phyloP scores from a whole-genome alignment of 2,329 filamentous ascomycete species.

The Colletotrichum graminicola region DNA sequence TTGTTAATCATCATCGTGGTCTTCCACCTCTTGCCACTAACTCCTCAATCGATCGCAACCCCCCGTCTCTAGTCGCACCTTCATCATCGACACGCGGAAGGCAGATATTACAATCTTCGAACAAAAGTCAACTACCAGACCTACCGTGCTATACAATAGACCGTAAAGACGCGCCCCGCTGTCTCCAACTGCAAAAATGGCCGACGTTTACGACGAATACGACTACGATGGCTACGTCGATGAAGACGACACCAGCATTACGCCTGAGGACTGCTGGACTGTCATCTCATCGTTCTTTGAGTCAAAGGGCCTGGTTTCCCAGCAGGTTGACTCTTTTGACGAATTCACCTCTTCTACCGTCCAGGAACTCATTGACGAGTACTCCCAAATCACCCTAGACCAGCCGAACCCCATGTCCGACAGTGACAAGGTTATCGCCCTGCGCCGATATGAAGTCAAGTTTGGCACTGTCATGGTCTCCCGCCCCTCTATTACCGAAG shows the following conservation, averaged over 20 bases:
- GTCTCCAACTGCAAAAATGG: conserved; percentile 56
- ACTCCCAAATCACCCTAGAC: conserved; percentile 91
- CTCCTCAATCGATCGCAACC: conserved; percentile 31
- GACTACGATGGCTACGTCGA: conserved; percentile 76
- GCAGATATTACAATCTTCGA: background rate
- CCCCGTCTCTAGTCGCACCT: background rate
- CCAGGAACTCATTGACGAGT: conserved; percentile 93
- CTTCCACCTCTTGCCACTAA: conserved; percentile 24
- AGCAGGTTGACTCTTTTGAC: conserved; percentile 98
- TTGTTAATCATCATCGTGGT: conserved; percentile 35
- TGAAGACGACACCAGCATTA: conserved; percentile 79
- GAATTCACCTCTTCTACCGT: conserved; percentile 96
- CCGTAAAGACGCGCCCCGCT: background rate
- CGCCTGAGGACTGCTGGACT: conserved; percentile 97
- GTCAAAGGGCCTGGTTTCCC: conserved; percentile 92
- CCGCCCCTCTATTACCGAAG: conserved; percentile 91
- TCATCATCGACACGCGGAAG: background rate
- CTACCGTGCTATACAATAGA: background rate
- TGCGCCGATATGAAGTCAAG: conserved; percentile 94
- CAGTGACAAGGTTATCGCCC: conserved; percentile 82
- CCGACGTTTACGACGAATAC: conserved; percentile 68
- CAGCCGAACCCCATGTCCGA: conserved; percentile 85
- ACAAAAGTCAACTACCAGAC: background rate
- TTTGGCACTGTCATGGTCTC: conserved; percentile 92
- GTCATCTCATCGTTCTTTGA: conserved; percentile 99